Base-by-base conservation (phyloP, 2,329 filamentous ascomycete genomes). In the Lecanicillium sp. region DNA sequence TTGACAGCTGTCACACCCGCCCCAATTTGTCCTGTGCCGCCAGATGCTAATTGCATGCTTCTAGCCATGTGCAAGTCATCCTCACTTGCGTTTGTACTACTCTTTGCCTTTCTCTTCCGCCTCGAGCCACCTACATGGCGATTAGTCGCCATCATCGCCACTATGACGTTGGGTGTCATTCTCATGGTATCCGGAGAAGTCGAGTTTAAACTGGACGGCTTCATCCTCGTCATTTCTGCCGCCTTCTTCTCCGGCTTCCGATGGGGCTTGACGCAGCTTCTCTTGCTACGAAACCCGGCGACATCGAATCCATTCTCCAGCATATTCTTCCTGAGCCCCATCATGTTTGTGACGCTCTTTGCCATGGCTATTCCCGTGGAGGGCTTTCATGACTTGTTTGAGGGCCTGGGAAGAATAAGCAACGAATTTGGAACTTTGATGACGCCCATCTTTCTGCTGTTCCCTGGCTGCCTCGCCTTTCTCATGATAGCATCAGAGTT, bases 181-280 rank as follows among this genome's bases (percentile, higher is more conserved):
- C 94, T 96, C 80, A 98, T 98, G 92, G 92, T 96, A 1, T 87
- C 88, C 5, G 92, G 90, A 44, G 92, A 98, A 63, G 81, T 94
- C 28, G 80, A 87, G 35, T 98, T 98, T 63, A 80, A 88, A 51
- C 70, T 83, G 0, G 71, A 86, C 20, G 92, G 92, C 30, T 98
- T 98, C 60, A 63, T 87, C 33, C 81, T 98, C 47, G 85, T 96
- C 63, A 96, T 98, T 60, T 80, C 83, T 0, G 89, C 92, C 11
- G 86, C 88, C 37, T 92, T 94, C 64, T 95, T 95, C 57, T 95
- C 88, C 2, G 92, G 92, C 39, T 95, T 98, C 66, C 83, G 92
- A 51, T 98, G 92, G 92, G 86, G 79, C n/a, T 68, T 98, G n/a
- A 96, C 92, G 0, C 92, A 98, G 57, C 95, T 98, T 43, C 77